Percentiles rank a stretch among this genome's conserved stretches.
Evolutionary conservation across 208 protist genomes (phyloP).

Genomic region (Acanthamoeba quina): DNA sequence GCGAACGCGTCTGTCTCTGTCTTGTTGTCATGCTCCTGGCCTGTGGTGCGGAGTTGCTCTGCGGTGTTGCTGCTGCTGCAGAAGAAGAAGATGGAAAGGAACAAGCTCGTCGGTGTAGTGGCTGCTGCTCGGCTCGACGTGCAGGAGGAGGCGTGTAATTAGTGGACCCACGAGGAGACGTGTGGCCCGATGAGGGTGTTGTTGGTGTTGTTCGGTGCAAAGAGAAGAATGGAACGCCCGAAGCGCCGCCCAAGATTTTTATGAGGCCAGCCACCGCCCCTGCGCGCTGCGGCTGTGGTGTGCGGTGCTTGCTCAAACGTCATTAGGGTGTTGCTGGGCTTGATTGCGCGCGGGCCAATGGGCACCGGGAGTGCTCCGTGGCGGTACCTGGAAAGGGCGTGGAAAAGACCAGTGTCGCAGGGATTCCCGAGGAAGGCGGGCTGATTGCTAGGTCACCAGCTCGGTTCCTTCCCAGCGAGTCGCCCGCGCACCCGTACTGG

Average conservation of each 20-base stretch:
- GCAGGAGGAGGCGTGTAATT: background rate
- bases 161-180: background rate
- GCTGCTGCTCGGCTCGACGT: background rate
- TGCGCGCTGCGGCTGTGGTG: no score
- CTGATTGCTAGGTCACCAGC: constrained; percentile 51
- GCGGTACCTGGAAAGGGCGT: background rate
- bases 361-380: background rate
- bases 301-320: background rate
- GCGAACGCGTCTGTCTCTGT: background rate
- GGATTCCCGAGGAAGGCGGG: constrained; percentile 37
- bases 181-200: no score
- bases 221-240: background rate
- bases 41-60: background rate
- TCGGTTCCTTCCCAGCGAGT: background rate
- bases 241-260: background rate
- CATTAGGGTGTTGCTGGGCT: background rate
- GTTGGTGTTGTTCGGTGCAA: constrained; percentile 4
- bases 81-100: background rate
- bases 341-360: constrained; percentile 53
- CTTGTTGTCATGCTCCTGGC: background rate
- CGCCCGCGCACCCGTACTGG: background rate
- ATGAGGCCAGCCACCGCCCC: background rate
- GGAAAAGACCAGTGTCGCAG: background rate
- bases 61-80: background rate
- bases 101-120: background rate